Percentiles rank a stretch among this genome's conserved stretches.
phyloP scores from a whole-genome alignment of 140 eudicot species.

The Cichorium intybus region DNA sequence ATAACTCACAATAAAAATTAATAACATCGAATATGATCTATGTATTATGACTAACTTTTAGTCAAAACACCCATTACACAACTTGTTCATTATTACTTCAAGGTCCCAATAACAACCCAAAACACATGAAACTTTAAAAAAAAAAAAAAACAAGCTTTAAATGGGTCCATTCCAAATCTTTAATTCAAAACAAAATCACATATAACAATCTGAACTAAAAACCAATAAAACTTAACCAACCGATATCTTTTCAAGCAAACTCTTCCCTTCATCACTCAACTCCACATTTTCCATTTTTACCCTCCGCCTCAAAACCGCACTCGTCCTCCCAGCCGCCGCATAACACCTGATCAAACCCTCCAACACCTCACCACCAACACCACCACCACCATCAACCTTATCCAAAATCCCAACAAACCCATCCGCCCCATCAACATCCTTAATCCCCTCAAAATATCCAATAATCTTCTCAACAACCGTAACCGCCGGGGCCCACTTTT shows the following conservation, averaged over 20 bases:
- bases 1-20: too few relatives aligned
- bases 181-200: slow-evolving; percentile 21
- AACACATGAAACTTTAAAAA: slow-evolving; percentile 8
- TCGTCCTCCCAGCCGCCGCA: slow-evolving; percentile 68
- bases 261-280: slow-evolving; percentile 65
- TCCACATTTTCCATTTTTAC: slow-evolving; percentile 86
- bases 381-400: slow-evolving; percentile 58
- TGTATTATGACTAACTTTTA: background rate
- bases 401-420: slow-evolving; percentile 55
- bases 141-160: too few relatives aligned
- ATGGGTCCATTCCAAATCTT: slow-evolving; percentile 10
- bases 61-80: slow-evolving; percentile 3
- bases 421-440: slow-evolving; percentile 83
- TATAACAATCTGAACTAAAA: background rate
- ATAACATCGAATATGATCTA: too few relatives aligned
- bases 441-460: slow-evolving; percentile 58
- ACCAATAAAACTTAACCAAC: slow-evolving; percentile 21
- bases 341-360: slow-evolving; percentile 75
- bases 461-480: slow-evolving; percentile 44
- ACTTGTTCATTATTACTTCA: slow-evolving; percentile 22
- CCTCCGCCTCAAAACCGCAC: slow-evolving; percentile 56
- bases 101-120: slow-evolving; percentile 12
- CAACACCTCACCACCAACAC: slow-evolving; percentile 50
- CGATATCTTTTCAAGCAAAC: slow-evolving; percentile 57
- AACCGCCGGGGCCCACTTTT: slow-evolving; percentile 65